Evolutionary conservation across 352 stramenopile genomes (phyloP).

Genomic region (Phytopythium vexans): DNA sequence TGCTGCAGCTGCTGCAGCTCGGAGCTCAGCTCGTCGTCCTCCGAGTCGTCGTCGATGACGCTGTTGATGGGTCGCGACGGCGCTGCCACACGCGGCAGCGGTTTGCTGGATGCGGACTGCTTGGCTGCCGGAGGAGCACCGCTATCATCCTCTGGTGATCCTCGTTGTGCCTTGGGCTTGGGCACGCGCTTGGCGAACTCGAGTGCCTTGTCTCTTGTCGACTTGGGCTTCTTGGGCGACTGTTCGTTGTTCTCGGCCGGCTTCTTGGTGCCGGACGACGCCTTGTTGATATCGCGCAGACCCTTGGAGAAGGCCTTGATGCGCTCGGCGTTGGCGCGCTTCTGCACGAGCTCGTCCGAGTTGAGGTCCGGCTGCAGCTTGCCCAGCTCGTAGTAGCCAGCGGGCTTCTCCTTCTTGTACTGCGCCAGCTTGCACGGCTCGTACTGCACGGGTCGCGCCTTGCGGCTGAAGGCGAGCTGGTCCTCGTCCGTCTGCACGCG

Average conservation of each 20-base stretch:
- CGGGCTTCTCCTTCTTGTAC: slow-evolving; percentile 85
- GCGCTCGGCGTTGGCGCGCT: slow-evolving; percentile 70
- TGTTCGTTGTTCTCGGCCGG: slow-evolving; percentile 16
- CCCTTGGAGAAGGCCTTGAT: slow-evolving; percentile 87
- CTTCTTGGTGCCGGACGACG: slow-evolving; percentile 29
- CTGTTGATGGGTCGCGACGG: slow-evolving; percentile 38
- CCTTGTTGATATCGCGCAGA: slow-evolving; percentile 74
- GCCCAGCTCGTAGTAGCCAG: slow-evolving; percentile 85
- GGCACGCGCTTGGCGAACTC: slow-evolving; percentile 81
- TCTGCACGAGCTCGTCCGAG: slow-evolving; percentile 71
- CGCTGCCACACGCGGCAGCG: neutral
- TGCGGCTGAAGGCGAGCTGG: slow-evolving; percentile 76
- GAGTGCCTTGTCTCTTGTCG: slow-evolving; percentile 64
- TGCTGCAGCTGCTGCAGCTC: slow-evolving; percentile 71
- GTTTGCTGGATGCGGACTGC: neutral
- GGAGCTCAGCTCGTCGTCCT: slow-evolving; percentile 53
- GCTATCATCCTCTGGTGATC: slow-evolving; percentile 18
- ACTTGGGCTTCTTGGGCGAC: slow-evolving; percentile 39
- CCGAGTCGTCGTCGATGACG: slow-evolving; percentile 52
- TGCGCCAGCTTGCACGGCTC: slow-evolving; percentile 82
- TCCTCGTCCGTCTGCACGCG: slow-evolving; percentile 54
- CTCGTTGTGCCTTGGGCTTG: slow-evolving; percentile 45
- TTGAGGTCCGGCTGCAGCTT: slow-evolving; percentile 88
- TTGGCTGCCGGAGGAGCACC: neutral
- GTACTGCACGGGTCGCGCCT: slow-evolving; percentile 70